Evolutionary conservation across 306 rosid genomes (phyloP).

Genomic region (Rosa lucieae): DNA sequence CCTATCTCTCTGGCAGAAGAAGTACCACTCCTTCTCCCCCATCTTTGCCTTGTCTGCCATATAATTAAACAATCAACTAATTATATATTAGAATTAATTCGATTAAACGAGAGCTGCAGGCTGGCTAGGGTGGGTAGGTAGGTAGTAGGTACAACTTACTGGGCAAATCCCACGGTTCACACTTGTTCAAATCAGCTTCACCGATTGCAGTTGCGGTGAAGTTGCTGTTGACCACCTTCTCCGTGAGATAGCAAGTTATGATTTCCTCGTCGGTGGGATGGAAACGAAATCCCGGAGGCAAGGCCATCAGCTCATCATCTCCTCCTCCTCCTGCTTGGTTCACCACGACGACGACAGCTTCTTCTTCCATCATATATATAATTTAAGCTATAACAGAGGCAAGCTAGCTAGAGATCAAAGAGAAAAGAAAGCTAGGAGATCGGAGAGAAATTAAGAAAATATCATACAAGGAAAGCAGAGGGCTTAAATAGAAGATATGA

Average conservation of each 20-base stretch:
- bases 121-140: no score
- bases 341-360: slow-evolving; percentile 45
- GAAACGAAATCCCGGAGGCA: slow-evolving; percentile 96
- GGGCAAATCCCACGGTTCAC: slow-evolving; percentile 95
- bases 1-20: slow-evolving; percentile 82
- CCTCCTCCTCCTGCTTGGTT: slow-evolving; percentile 43
- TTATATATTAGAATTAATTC: background rate
- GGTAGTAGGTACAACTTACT: slow-evolving; percentile 37
- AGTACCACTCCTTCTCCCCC: slow-evolving; percentile 97
- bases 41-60: slow-evolving; percentile 68
- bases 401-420: background rate
- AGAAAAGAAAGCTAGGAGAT: background rate
- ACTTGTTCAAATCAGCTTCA: slow-evolving; percentile 89
- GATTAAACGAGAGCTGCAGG: background rate
- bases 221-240: slow-evolving; percentile 54
- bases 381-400: no score
- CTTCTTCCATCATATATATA: slow-evolving; percentile 43
- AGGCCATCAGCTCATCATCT: slow-evolving; percentile 38
- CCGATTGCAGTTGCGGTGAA: slow-evolving; percentile 81
- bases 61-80: no score
- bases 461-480: slow-evolving; percentile 26
- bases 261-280: slow-evolving; percentile 94
- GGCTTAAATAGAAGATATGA: slow-evolving; percentile 52
- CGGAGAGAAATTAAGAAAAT: slow-evolving; percentile 45
- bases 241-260: slow-evolving; percentile 56